A percentile compares a stretch with the other conserved stretches of the same genome.
These are phyloP conservation scores for Phaeotremella skinneri DNA, from an alignment of 768 basidiomycete genomes.

Conservation along the genomic window DNA sequence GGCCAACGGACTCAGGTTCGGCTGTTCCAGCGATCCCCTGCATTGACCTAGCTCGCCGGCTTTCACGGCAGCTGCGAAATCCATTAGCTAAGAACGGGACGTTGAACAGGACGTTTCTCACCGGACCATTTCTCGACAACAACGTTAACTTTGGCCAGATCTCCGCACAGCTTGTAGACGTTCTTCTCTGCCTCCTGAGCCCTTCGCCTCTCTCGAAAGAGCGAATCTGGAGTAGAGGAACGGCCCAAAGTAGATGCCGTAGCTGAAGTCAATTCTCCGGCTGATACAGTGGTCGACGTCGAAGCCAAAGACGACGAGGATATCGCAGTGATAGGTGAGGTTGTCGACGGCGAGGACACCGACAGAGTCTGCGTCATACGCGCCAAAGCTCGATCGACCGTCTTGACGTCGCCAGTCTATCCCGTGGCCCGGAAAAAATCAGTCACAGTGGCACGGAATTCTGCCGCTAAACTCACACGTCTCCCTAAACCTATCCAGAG, in stretches of 20 bases:
- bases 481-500: slow-evolving; percentile 42
- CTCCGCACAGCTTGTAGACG: slow-evolving; percentile 22
- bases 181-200: slow-evolving; percentile 16
- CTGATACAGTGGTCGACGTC: no score
- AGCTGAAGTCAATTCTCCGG: not conserved
- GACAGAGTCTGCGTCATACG: slow-evolving; percentile 12
- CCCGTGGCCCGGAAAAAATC: not conserved
- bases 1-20: not conserved
- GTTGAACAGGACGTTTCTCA: not conserved
- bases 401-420: slow-evolving; percentile 23
- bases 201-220: not conserved
- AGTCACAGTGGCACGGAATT: not conserved
- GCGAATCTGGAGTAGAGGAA: slow-evolving; percentile 8
- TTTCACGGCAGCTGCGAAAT: no score
- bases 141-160: slow-evolving; percentile 21
- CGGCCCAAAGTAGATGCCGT: not conserved
- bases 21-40: slow-evolving; percentile 5
- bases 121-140: slow-evolving; percentile 18
- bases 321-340: not conserved
- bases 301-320: slow-evolving; percentile 11
- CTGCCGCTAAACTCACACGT: slow-evolving; percentile 28
- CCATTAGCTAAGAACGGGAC: not conserved
- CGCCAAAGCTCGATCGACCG: slow-evolving; percentile 34
- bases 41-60: no score
- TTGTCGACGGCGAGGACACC: not conserved